Evolutionary conservation across 805 yeast genomes (phyloP), one percentile per base, ranked within the genome.

Genomic region (Zygosaccharomyces kombuchaensis): DNA sequence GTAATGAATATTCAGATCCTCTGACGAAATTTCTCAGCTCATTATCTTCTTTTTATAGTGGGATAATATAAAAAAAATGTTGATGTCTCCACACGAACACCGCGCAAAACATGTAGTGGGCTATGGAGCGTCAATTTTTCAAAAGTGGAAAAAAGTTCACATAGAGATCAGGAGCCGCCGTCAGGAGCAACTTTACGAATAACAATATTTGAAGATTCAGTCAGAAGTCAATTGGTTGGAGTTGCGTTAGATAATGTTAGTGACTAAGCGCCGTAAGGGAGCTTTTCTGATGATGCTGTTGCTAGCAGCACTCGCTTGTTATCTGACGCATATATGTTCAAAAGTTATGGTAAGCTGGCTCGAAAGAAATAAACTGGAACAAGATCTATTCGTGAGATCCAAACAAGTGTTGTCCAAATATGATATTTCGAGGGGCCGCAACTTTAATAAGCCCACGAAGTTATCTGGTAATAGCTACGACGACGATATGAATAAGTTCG

Each of bases 391-490:
- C 37, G 39, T 43, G 12, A 42, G 35, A 37, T 60, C 64, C 5
- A 21, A 32, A 5, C 41, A 48, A 9, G 52, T 52, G 2, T 34
- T 54, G 6, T 38, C 43, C 21, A 54, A 47, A 30, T 62, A 56
- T 46, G 55, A 55, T 27, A 4, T 10, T 2, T 12, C 25, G 2
- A 51, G 59, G 16, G 51, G 48, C 14, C 39, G 54, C n/a, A 34
- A 23, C 26, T 25, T 46, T 19, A 25, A 42, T 4, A 30, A 32
- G 9, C 50, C 53, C 4, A 44, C 56, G 29, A 63, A 63, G 40
- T 45, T 62, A 16, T 56, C 67, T 0, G 50, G 63, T 26, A 60
- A 62, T 34, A 48, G 59, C 3, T 55, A 66, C 43, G 56, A 53
- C 26, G 43, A 55, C 34, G 52, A 52, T 10, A 26, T 58, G 4